A percentile compares a stretch with the other conserved stretches of the same genome.
Conservation (phyloP, 352 stramenopile genomes). For the Pythium brachiatum region DNA sequence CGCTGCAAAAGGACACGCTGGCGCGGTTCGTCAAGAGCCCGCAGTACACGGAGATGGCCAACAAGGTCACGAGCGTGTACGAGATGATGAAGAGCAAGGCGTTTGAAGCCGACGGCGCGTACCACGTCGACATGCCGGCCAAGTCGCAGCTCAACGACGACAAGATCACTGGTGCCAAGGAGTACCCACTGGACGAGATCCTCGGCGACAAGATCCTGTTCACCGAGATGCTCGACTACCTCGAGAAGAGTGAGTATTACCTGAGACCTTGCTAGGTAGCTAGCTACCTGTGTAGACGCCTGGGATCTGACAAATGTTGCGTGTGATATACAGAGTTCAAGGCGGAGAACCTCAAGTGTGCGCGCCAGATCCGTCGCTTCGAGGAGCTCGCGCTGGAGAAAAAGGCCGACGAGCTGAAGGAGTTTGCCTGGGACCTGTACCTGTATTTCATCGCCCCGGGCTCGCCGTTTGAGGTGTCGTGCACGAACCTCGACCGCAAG, state of each 20-base stretch:
- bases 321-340: constrained; percentile 59
- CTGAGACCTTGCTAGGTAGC: not conserved
- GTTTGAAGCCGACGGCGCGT: constrained; percentile 63
- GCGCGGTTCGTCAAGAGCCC: constrained; percentile 72
- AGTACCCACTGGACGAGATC: constrained; percentile 81
- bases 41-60: constrained; percentile 77
- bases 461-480: constrained; percentile 78
- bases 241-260: constrained; percentile 69
- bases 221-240: constrained; percentile 81
- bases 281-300: not conserved
- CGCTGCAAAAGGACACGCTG: constrained; percentile 78
- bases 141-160: constrained; percentile 60
- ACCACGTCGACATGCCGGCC: constrained; percentile 59
- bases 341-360: constrained; percentile 82
- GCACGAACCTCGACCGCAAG: constrained; percentile 79
- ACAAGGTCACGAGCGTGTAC: constrained; percentile 49
- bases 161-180: constrained; percentile 42
- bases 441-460: constrained; percentile 79
- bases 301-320: not conserved
- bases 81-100: constrained; percentile 64
- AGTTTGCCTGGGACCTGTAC: constrained; percentile 78
- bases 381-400: constrained; percentile 72
- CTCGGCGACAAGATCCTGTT: constrained; percentile 81
- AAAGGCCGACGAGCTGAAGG: constrained; percentile 72
- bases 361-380: constrained; percentile 74